These are phyloP conservation scores for Aspergillus udagawae DNA, from an alignment of 2,329 filamentous ascomycete species.

Conservation along the genomic window DNA sequence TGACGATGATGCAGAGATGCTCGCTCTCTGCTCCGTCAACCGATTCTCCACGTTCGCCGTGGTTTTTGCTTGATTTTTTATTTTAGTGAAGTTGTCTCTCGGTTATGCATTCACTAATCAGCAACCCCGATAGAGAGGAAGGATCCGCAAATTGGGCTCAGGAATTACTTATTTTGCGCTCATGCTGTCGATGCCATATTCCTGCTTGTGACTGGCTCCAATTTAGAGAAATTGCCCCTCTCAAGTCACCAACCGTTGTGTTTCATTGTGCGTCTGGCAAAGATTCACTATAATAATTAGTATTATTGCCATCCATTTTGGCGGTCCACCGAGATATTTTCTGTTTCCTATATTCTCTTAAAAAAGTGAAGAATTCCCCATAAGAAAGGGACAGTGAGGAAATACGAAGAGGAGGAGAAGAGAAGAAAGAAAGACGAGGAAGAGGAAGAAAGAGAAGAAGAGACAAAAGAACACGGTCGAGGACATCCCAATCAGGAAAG, in stretches of 20 bases:
- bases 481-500: not conserved
- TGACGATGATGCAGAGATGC: constrained; percentile 3
- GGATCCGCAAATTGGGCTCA: constrained; percentile 16
- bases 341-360: not conserved
- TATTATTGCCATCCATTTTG: not conserved
- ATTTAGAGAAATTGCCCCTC: constrained; percentile 16
- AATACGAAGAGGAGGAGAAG: not conserved
- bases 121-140: constrained; percentile 5
- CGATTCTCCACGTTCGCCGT: not conserved
- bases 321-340: not conserved
- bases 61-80: not conserved
- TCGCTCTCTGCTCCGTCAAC: not conserved
- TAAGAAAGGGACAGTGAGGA: not conserved
- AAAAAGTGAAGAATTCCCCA: not conserved
- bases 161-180: constrained; percentile 20
- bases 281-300: not conserved
- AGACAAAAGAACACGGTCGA: not conserved
- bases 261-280: constrained; percentile 7
- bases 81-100: not conserved
- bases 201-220: constrained; percentile 15
- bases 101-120: not conserved
- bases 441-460: not conserved
- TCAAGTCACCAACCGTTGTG: constrained; percentile 2
- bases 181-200: constrained; percentile 19
- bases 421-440: not conserved